Percentiles rank a stretch among this genome's conserved stretches.
Conservation (phyloP, 2,329 filamentous ascomycete species). For the Sporothrix pseudoabietina region DNA sequence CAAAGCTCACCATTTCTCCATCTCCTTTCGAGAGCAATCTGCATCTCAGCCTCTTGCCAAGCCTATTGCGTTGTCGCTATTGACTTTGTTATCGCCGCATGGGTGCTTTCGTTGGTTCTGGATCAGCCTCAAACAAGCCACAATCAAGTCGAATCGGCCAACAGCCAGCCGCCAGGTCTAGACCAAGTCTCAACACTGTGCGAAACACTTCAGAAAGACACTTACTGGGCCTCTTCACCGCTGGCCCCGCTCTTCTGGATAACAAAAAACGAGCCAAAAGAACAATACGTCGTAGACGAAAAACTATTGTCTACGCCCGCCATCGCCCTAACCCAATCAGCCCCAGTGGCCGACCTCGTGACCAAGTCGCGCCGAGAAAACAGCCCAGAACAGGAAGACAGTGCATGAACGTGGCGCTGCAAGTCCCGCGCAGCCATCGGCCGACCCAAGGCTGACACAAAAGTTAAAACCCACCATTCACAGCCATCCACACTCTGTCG, state of each 20-base stretch:
- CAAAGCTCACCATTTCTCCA: background rate
- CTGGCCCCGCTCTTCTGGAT: constrained; percentile 28
- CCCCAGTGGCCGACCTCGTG: background rate
- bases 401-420: constrained; percentile 13
- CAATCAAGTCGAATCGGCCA: background rate
- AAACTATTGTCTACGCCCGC: background rate
- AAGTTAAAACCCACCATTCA: background rate
- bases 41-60: background rate
- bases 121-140: background rate
- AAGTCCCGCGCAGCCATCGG: background rate
- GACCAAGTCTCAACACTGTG: background rate
- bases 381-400: background rate
- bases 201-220: background rate
- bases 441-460: background rate
- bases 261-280: constrained; percentile 7
- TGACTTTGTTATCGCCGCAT: background rate
- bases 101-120: background rate
- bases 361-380: constrained; percentile 1
- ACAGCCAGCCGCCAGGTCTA: background rate
- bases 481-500: background rate
- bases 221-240: background rate
- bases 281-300: no score
- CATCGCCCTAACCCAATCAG: constrained; percentile 16
- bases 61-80: background rate
- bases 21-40: background rate